Percentiles rank a stretch among this genome's conserved stretches.
Conservation (phyloP, 768 basidiomycete genomes). For the Boletus rubroflammeus region DNA sequence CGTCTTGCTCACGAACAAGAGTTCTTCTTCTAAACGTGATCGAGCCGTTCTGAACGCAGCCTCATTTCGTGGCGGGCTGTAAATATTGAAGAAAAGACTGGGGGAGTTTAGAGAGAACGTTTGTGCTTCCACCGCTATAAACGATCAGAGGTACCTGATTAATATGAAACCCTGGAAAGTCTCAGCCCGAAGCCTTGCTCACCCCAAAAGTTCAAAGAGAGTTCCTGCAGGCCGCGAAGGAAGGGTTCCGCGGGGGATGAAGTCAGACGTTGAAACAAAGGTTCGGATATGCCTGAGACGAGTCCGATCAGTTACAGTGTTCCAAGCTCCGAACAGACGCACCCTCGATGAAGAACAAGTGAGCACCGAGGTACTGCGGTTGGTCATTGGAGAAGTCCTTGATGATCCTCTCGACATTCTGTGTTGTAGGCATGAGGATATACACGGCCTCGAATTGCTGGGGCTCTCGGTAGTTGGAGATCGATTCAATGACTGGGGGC, state of each 20-base stretch:
- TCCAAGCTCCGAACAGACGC: slow-evolving; percentile 19
- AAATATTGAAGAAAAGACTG: slow-evolving; percentile 81
- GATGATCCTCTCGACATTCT: slow-evolving; percentile 90
- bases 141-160: slow-evolving; percentile 3
- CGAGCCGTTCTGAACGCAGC: slow-evolving; percentile 63
- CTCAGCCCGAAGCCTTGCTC: slow-evolving; percentile 27
- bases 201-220: slow-evolving; percentile 95
- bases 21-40: slow-evolving; percentile 81
- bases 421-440: slow-evolving; percentile 88
- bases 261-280: slow-evolving; percentile 70
- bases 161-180: slow-evolving; percentile 4
- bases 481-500: slow-evolving; percentile 81
- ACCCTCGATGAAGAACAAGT: slow-evolving; percentile 95
- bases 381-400: slow-evolving; percentile 67
- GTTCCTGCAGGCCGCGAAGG: slow-evolving; percentile 75
- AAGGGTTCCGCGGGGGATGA: slow-evolving; percentile 73
- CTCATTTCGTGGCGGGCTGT: slow-evolving; percentile 76
- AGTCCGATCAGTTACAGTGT: not conserved
- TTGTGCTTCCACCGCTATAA: slow-evolving; percentile 78
- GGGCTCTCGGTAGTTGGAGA: slow-evolving; percentile 76
- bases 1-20: slow-evolving; percentile 69
- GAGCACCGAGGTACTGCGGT: slow-evolving; percentile 77
- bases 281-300: slow-evolving; percentile 66
- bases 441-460: slow-evolving; percentile 93
- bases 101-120: slow-evolving; percentile 79